Conservation (phyloP, 2,329 filamentous ascomycete genomes). For the Fusarium oligoseptatum region DNA sequence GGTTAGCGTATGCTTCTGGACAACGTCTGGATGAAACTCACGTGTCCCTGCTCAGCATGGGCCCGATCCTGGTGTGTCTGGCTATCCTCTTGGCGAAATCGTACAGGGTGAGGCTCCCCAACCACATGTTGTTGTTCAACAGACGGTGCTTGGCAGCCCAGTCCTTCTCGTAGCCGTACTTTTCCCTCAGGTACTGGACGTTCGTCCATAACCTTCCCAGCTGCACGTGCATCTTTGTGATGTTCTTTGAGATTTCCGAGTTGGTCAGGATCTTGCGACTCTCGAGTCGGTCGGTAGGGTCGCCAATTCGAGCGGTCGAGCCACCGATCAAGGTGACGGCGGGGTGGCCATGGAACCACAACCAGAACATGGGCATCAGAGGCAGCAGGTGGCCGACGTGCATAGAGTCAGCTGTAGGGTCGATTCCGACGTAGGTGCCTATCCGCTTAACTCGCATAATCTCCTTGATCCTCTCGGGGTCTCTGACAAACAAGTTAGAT, state of each 20-base stretch:
- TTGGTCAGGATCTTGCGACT: conserved; percentile 68
- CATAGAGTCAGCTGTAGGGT: conserved; percentile 83
- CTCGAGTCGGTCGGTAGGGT: conserved; percentile 78
- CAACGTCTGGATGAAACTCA: conserved; percentile 60
- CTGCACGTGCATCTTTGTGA: conserved; percentile 77
- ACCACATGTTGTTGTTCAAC: conserved; percentile 88
- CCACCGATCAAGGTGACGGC: conserved; percentile 78
- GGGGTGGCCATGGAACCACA: conserved; percentile 81
- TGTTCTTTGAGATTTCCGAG: conserved; percentile 71
- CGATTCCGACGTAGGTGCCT: conserved; percentile 84
- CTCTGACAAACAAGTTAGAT: conserved; percentile 46
- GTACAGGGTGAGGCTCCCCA: conserved; percentile 77
- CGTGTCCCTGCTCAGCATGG: conserved; percentile 92
- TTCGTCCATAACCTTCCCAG: conserved; percentile 80
- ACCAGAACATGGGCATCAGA: conserved; percentile 87
- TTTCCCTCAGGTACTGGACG: conserved; percentile 74
- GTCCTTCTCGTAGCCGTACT: conserved; percentile 73
- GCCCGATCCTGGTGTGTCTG: conserved; percentile 79
- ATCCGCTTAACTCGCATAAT: conserved; percentile 75
- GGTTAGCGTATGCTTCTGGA: conserved; percentile 34
- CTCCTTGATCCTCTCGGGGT: conserved; percentile 68
- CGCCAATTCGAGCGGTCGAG: conserved; percentile 82
- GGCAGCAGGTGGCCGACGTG: conserved; percentile 86
- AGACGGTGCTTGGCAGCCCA: conserved; percentile 77
- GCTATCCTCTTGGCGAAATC: conserved; percentile 84